Conservation (phyloP, 75 land plant species). For the Pinus albicaulis region DNA sequence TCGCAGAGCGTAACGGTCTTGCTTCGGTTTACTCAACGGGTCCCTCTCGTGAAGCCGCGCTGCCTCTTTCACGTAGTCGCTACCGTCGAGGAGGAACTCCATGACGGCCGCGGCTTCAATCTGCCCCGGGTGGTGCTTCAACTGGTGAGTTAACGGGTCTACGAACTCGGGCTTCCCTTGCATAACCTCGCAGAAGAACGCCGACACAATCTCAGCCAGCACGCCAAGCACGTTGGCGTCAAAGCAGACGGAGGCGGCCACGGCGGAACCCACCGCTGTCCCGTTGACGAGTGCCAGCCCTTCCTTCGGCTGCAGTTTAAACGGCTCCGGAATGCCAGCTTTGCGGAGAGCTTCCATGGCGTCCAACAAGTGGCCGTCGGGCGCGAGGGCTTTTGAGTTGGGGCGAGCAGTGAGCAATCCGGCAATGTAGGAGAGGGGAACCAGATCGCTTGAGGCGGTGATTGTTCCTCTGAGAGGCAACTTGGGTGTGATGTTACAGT, state of each 20-base stretch:
- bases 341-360: constrained; percentile 13
- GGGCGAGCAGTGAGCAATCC: constrained; percentile 27
- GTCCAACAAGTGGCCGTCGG: constrained; percentile 9
- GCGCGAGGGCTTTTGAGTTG: constrained; percentile 15
- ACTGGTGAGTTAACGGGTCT: constrained; percentile 17
- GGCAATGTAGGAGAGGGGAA: constrained; percentile 29
- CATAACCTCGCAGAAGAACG: constrained; percentile 29
- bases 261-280: constrained; percentile 21
- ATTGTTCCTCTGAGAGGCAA: constrained; percentile 31
- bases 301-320: constrained; percentile 31
- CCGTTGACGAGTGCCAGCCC: constrained; percentile 24
- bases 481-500: constrained; percentile 15
- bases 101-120: constrained; percentile 27
- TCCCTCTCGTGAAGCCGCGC: constrained; percentile 40
- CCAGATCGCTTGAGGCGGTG: constrained; percentile 38
- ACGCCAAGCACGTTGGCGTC: constrained; percentile 29
- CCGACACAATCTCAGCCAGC: constrained; percentile 21
- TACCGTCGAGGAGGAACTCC: constrained; percentile 20
- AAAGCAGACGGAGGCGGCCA: constrained; percentile 20
- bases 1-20: constrained; percentile 37
- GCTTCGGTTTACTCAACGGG: constrained; percentile 44
- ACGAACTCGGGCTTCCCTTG: constrained; percentile 18
- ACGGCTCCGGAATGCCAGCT: constrained; percentile 11
- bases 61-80: neutral
- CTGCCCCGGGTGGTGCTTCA: constrained; percentile 30